Conservation (phyloP, 2,329 filamentous ascomycete species). For the Pseudomassariella vexata region DNA sequence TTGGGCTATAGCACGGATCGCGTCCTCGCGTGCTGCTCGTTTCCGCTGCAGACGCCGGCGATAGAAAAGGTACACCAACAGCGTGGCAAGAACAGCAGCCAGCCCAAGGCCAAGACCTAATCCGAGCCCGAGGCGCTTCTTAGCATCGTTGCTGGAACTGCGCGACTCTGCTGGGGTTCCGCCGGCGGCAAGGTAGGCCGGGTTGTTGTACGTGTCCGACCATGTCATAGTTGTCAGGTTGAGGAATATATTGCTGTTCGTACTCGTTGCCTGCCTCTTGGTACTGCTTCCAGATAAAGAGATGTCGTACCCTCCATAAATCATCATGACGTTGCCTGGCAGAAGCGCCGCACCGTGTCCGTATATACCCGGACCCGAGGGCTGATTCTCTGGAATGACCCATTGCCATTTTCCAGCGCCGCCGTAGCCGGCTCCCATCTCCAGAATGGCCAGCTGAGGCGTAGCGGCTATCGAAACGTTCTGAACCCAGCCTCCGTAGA, state of each 20-base stretch:
- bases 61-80: slow-evolving; percentile 43
- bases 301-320: slow-evolving; percentile 57
- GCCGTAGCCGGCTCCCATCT: slow-evolving; percentile 70
- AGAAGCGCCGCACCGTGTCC: slow-evolving; percentile 59
- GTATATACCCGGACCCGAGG: slow-evolving; percentile 43
- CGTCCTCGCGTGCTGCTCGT: slow-evolving; percentile 34
- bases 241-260: slow-evolving; percentile 36
- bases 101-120: slow-evolving; percentile 61
- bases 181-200: slow-evolving; percentile 16
- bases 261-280: slow-evolving; percentile 25
- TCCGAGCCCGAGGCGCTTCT: slow-evolving; percentile 52
- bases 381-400: slow-evolving; percentile 53
- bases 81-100: slow-evolving; percentile 39
- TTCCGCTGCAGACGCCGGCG: slow-evolving; percentile 35
- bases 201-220: slow-evolving; percentile 44
- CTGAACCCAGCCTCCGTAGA: slow-evolving; percentile 91
- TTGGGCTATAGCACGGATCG: slow-evolving; percentile 43
- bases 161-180: slow-evolving; percentile 12
- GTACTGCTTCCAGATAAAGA: slow-evolving; percentile 22
- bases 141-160: slow-evolving; percentile 9
- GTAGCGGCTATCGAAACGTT: slow-evolving; percentile 68
- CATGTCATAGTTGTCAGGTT: slow-evolving; percentile 54
- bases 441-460: slow-evolving; percentile 74
- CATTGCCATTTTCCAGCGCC: slow-evolving; percentile 67
- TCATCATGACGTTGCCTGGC: slow-evolving; percentile 63